Evolutionary conservation across 352 stramenopile genomes (phyloP).

Genomic region (Pythium apleroticum): DNA sequence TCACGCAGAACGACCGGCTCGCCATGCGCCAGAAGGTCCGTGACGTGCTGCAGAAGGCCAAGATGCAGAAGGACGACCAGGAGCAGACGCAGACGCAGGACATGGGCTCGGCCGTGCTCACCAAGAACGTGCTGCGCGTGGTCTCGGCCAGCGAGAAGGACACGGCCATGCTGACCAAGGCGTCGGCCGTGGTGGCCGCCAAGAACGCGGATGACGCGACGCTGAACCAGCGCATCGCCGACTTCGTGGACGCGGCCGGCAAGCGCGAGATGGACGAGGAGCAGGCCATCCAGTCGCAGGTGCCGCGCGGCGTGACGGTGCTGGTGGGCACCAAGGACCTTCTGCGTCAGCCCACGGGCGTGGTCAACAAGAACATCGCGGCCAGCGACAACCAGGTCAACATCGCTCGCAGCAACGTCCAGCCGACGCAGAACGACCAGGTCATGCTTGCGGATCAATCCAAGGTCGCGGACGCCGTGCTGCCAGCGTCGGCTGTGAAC

Average conservation of each 20-base stretch:
- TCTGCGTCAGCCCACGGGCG: conserved; percentile 15
- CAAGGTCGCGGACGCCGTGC: conserved; percentile 5
- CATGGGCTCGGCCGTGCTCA: conserved; percentile 13
- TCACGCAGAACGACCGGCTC: no score
- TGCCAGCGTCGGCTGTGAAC: no score
- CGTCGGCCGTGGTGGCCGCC: conserved; percentile 26
- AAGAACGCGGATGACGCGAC: conserved; percentile 21
- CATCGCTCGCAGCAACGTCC: conserved; percentile 1
- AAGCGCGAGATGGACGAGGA: conserved; percentile 17
- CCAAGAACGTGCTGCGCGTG: conserved; percentile 18
- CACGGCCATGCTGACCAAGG: conserved; percentile 32
- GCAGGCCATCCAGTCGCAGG: conserved; percentile 22
- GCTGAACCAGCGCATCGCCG: conserved; percentile 20
- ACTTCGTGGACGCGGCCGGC: conserved; percentile 27
- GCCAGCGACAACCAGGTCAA: conserved; percentile 22
- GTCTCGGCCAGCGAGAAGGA: conserved; percentile 28
- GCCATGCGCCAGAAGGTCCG: no score
- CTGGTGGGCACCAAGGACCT: conserved; percentile 25
- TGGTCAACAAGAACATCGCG: conserved; percentile 30
- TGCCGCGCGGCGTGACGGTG: conserved; percentile 8
- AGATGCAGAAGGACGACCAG: neutral
- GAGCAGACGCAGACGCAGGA: neutral
- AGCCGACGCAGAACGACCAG: conserved; percentile 14
- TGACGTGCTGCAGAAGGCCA: no score
- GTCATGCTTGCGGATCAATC: neutral